phyloP scores from a whole-genome alignment of 768 basidiomycete species.

The Hysterangium stoloniferum region DNA sequence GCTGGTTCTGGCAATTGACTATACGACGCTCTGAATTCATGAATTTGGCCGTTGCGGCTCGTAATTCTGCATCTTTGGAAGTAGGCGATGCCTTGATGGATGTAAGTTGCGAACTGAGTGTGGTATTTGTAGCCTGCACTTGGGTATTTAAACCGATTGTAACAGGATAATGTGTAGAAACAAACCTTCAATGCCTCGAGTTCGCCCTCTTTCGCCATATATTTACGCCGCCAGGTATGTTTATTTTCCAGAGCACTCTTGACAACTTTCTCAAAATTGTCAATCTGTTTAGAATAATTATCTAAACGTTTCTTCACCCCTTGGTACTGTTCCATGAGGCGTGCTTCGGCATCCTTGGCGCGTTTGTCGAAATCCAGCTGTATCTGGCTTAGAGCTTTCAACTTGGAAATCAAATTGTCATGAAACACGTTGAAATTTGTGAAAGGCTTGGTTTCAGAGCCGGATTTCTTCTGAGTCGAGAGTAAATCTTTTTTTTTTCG shows the following conservation, averaged over 20 bases:
- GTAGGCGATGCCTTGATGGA: constrained; percentile 51
- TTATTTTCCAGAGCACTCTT: constrained; percentile 80
- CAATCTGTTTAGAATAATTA: constrained; percentile 82
- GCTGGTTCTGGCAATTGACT: constrained; percentile 78
- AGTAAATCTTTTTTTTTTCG: no score
- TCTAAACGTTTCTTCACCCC: constrained; percentile 87
- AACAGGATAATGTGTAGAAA: neutral
- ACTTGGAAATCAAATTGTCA: constrained; percentile 82
- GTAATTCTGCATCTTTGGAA: constrained; percentile 60
- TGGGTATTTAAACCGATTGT: neutral
- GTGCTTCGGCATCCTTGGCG: constrained; percentile 67
- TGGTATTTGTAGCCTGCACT: constrained; percentile 58
- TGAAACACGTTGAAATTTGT: constrained; percentile 93
- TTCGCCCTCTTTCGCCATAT: constrained; percentile 81
- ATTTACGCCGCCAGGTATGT: constrained; percentile 74
- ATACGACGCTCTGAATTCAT: constrained; percentile 83
- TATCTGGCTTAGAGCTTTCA: constrained; percentile 79
- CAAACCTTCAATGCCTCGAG: constrained; percentile 77
- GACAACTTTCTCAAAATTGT: constrained; percentile 83
- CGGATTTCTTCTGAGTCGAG: constrained; percentile 61
- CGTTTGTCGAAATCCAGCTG: constrained; percentile 83
- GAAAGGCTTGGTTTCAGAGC: constrained; percentile 83
- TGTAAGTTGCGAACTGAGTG: constrained; percentile 64
- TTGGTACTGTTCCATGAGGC: constrained; percentile 62
- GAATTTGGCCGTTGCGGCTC: constrained; percentile 63